Conservation (phyloP, 768 basidiomycete species). For the Lanmaoa rubissima region DNA sequence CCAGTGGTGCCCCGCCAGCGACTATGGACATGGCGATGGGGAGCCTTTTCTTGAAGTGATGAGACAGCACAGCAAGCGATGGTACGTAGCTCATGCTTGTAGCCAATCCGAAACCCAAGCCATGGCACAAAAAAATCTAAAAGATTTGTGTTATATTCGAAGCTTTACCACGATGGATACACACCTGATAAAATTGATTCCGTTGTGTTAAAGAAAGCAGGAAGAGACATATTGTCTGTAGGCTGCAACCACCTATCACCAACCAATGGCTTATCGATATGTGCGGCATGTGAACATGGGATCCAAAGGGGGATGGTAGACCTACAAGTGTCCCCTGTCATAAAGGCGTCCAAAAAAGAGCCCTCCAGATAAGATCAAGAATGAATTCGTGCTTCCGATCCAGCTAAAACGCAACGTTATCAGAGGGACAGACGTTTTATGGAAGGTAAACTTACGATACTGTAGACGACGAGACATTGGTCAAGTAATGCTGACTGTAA, state of each 20-base stretch:
- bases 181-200: slow-evolving; percentile 37
- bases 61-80: slow-evolving; percentile 42
- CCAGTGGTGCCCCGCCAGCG: slow-evolving; percentile 35
- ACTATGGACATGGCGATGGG: slow-evolving; percentile 43
- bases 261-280: slow-evolving; percentile 36
- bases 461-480: slow-evolving; percentile 34
- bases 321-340: slow-evolving; percentile 52
- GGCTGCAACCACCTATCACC: slow-evolving; percentile 42
- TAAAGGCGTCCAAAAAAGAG: slow-evolving; percentile 48
- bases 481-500: slow-evolving; percentile 37
- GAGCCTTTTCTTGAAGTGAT: slow-evolving; percentile 42
- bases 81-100: slow-evolving; percentile 39
- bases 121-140: slow-evolving; percentile 36
- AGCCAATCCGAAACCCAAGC: slow-evolving; percentile 41
- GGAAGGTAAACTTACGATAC: slow-evolving; percentile 32
- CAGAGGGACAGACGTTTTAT: not conserved
- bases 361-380: slow-evolving; percentile 43
- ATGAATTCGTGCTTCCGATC: slow-evolving; percentile 51
- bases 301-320: not conserved
- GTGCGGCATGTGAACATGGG: not conserved
- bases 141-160: slow-evolving; percentile 26
- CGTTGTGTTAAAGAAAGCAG: slow-evolving; percentile 42
- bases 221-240: slow-evolving; percentile 43
- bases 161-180: slow-evolving; percentile 20
- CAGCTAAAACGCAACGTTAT: slow-evolving; percentile 25